A percentile compares a stretch with the other conserved stretches of the same genome.
These are phyloP conservation scores for Huntiella omanensis DNA, from an alignment of 2,329 filamentous ascomycete genomes.

Conservation along the genomic window DNA sequence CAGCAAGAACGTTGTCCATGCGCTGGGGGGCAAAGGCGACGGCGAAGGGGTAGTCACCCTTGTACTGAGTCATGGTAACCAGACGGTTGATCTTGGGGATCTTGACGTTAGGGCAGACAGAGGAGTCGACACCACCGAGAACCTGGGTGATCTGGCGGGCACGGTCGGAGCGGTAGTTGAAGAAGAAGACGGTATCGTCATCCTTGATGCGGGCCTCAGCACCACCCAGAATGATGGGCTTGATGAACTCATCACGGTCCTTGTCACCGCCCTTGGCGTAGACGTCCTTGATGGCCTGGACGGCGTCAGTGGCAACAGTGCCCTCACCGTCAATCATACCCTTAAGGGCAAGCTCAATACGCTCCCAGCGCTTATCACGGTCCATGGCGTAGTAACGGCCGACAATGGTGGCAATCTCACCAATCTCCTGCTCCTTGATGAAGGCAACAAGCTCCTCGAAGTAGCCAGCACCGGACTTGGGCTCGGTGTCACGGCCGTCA, in stretches of 20 bases:
- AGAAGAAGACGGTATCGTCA: constrained; percentile 92
- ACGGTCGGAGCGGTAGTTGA: constrained; percentile 99
- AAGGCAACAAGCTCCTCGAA: constrained; percentile 71
- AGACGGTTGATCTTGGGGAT: constrained; percentile 74
- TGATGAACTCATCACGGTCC: constrained; percentile 94
- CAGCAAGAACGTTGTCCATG: constrained; percentile 96
- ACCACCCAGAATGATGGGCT: constrained; percentile 87
- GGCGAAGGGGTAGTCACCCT: constrained; percentile 80
- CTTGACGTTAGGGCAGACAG: constrained; percentile 73
- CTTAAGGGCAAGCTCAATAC: constrained; percentile 76
- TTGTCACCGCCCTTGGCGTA: constrained; percentile 50
- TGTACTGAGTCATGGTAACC: constrained; percentile 98
- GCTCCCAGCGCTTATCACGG: constrained; percentile 97
- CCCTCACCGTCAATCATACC: constrained; percentile 74
- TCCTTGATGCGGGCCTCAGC: constrained; percentile 75
- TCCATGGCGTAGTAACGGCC: constrained; percentile 99
- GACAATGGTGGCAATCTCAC: constrained; percentile 80
- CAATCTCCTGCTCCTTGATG: constrained; percentile 65
- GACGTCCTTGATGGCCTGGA: constrained; percentile 69
- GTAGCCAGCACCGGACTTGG: constrained; percentile 77
- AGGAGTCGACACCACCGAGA: constrained; percentile 79
- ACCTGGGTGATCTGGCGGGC: constrained; percentile 92
- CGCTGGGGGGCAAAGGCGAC: constrained; percentile 84
- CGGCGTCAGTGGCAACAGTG: constrained; percentile 65
- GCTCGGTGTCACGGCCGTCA: constrained; percentile 93